phyloP scores from a whole-genome alignment of 108 stramenopile genomes.

The Fistulifera solaris region DNA sequence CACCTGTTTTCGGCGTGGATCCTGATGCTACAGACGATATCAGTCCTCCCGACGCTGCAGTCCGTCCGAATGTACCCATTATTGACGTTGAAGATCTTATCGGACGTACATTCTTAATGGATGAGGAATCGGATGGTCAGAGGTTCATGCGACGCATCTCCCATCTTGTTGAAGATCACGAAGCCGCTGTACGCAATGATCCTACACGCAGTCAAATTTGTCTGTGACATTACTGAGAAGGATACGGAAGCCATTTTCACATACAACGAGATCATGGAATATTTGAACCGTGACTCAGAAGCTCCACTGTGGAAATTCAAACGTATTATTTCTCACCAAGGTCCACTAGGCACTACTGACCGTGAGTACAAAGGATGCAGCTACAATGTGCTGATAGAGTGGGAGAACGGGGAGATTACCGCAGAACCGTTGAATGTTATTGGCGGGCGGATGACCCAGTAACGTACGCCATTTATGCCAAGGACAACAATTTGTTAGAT shows the following conservation, averaged over 20 bases:
- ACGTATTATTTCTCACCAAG: slow-evolving; percentile 9
- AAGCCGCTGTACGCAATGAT: no score
- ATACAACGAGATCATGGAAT: background rate
- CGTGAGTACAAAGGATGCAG: slow-evolving; percentile 12
- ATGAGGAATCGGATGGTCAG: background rate
- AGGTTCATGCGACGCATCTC: background rate
- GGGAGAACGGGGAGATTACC: slow-evolving; percentile 20
- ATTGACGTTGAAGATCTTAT: background rate
- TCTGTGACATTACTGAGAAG: background rate
- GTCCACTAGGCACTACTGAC: slow-evolving; percentile 7
- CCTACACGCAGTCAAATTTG: no score
- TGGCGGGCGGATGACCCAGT: slow-evolving; percentile 18
- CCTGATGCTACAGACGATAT: no score
- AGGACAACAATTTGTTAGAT: slow-evolving; percentile 19
- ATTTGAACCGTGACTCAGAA: background rate
- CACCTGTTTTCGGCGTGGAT: no score
- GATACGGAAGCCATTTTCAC: background rate
- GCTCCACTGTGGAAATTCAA: slow-evolving; percentile 2
- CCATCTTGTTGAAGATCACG: no score
- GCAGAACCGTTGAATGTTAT: slow-evolving; percentile 13
- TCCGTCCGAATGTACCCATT: no score
- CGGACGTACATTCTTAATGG: slow-evolving; percentile 1
- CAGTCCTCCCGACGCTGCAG: no score
- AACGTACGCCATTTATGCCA: slow-evolving; percentile 22
- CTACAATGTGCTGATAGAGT: slow-evolving; percentile 19